phyloP scores from a whole-genome alignment of 257 asterid genomes.

The Anisodus tanguticus region DNA sequence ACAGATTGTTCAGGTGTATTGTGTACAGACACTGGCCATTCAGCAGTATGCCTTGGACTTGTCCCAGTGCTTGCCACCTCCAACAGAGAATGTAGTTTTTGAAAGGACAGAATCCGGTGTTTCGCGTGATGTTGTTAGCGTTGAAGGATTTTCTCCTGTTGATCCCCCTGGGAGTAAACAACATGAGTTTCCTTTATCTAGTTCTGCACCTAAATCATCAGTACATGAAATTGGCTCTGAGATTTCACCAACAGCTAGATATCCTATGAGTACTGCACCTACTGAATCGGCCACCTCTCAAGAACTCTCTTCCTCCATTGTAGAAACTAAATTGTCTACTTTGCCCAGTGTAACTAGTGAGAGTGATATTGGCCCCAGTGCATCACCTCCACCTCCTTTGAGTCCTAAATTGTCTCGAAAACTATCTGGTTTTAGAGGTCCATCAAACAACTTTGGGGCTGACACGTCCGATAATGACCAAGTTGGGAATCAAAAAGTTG shows the following conservation, averaged over 20 bases:
- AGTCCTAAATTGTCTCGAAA: slow-evolving; percentile 81
- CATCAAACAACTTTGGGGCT: slow-evolving; percentile 62
- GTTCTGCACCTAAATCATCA: slow-evolving; percentile 62
- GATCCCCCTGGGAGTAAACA: slow-evolving; percentile 59
- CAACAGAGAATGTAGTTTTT: slow-evolving; percentile 53
- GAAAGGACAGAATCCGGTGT: slow-evolving; percentile 70
- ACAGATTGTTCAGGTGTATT: slow-evolving; percentile 87
- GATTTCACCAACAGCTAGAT: slow-evolving; percentile 48
- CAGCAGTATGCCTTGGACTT: slow-evolving; percentile 95
- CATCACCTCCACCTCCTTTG: slow-evolving; percentile 66
- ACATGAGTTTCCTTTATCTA: slow-evolving; percentile 53
- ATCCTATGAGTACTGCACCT: slow-evolving; percentile 48
- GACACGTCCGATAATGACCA: slow-evolving; percentile 51
- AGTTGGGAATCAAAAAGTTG: slow-evolving; percentile 53
- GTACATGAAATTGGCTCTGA: slow-evolving; percentile 57
- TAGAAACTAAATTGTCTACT: slow-evolving; percentile 54
- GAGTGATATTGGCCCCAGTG: slow-evolving; percentile 51
- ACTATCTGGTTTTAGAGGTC: slow-evolving; percentile 69
- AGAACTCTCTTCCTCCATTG: slow-evolving; percentile 55
- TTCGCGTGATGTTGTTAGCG: slow-evolving; percentile 50
- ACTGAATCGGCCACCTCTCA: slow-evolving; percentile 47
- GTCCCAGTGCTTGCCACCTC: slow-evolving; percentile 91
- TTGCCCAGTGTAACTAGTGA: slow-evolving; percentile 47
- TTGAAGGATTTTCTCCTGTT: slow-evolving; percentile 53
- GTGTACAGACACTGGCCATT: slow-evolving; percentile 98